Evolutionary conservation across 2,329 filamentous ascomycete genomes (phyloP).

Genomic region (Lachnellula occidentalis): DNA sequence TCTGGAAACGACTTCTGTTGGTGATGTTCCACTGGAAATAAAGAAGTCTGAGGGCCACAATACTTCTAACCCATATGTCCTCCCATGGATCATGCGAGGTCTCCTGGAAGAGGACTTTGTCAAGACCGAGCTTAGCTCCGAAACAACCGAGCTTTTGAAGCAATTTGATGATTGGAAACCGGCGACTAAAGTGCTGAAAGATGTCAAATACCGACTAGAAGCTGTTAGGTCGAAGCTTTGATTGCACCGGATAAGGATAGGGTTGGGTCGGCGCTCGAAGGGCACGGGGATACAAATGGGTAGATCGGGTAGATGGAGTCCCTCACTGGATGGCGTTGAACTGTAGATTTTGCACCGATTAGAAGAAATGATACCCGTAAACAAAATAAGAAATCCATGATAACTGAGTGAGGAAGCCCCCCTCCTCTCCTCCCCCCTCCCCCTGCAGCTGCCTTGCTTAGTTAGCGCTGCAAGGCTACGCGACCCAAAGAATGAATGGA

Average conservation of each 20-base stretch:
- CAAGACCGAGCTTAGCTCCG: constrained; percentile 68
- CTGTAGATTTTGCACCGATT: not conserved
- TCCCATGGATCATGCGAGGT: constrained; percentile 94
- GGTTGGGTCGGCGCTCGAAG: not conserved
- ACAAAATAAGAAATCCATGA: not conserved
- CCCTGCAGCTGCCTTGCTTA: too few species aligned
- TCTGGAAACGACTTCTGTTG: constrained; percentile 61
- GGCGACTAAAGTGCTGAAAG: constrained; percentile 81
- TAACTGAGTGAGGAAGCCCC: too few species aligned
- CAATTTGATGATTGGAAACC: constrained; percentile 96
- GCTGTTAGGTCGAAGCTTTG: constrained; percentile 78
- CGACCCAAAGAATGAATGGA: not conserved
- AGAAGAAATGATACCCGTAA: constrained; percentile 1
- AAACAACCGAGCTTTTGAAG: constrained; percentile 72
- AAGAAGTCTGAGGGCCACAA: constrained; percentile 44
- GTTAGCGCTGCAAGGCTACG: too few species aligned
- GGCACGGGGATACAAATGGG: not conserved
- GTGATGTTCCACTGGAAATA: constrained; percentile 43
- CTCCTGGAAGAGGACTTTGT: constrained; percentile 89
- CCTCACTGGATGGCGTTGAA: not conserved
- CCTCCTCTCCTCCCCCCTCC: too few species aligned
- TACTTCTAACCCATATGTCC: constrained; percentile 74
- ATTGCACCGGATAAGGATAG: constrained; percentile 3
- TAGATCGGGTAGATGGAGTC: not conserved
- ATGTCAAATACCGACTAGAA: constrained; percentile 92